Base-by-base conservation (phyloP, 192 early-diverging fungal genomes). In the Backusella sp. region DNA sequence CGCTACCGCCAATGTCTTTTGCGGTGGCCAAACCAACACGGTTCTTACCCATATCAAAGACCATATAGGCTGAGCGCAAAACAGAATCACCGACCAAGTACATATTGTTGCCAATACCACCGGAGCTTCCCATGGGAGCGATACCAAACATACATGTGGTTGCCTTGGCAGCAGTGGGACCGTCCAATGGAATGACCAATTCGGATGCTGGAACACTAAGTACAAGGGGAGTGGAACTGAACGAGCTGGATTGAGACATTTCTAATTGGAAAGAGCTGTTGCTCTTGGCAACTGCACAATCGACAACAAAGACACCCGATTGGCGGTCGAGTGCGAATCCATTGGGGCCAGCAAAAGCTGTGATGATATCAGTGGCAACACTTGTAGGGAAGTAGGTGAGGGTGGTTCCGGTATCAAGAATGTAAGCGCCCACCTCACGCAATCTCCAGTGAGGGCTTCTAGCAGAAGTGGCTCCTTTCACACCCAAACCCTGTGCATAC, bases 31-130 rank as follows among this genome's bases (percentile, higher is more conserved):
- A 41, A 68, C 78, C 75, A 15, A 82, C 67, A 19, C 77, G 77
- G n/a, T 85, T 79, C 28, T 83, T 42, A 23, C 76, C 80, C 73
- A 82, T 75, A 68, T 82, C 80, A 78, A 82, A 82, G 26, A 82
- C 80, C 68, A 82, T 71, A 14, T 82, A 82, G 17, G 80, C 59
- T n/a, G 76, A 75, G 8, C 80, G 76, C 8, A 82, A 66, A 6
- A 84, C 65, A 9, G 77, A 81, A 30, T 77, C 79, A 66, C 82
- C 81, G 14, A 80, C 41, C n/a, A 84, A 70, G 41, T 73, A 82
- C 62, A 84, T 74, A 34, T 78, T 75, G 3, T 72, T 21, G 19
- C 75, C 72, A 28, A 59, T 52, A 3, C 66, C 44, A 46, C 49
- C 37, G 5, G 71, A 41, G 4, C 11, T 42, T 4, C 53, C 52